These are phyloP conservation scores for Boletus coccyginus DNA, from an alignment of 768 basidiomycete species.

Conservation along the genomic window DNA sequence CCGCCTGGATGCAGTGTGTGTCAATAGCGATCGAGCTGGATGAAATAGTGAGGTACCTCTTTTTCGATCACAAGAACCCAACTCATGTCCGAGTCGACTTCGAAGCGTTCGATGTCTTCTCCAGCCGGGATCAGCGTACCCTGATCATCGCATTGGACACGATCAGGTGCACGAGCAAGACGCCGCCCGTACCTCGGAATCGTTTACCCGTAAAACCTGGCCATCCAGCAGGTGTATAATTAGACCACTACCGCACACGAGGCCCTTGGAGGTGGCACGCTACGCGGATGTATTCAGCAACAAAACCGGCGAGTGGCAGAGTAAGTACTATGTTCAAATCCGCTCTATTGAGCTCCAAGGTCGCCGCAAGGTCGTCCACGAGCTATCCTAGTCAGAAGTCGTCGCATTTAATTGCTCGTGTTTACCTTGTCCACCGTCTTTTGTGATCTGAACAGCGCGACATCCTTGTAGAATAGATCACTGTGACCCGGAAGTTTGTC, in stretches of 20 bases:
- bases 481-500: slow-evolving; percentile 36
- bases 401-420: not conserved
- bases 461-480: slow-evolving; percentile 88
- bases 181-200: slow-evolving; percentile 51
- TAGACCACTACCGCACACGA: slow-evolving; percentile 70
- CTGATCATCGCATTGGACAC: slow-evolving; percentile 36
- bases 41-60: slow-evolving; percentile 52
- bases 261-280: slow-evolving; percentile 89
- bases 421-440: slow-evolving; percentile 72
- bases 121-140: slow-evolving; percentile 73
- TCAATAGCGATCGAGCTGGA: not conserved
- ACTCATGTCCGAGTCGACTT: slow-evolving; percentile 47
- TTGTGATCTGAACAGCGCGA: slow-evolving; percentile 74
- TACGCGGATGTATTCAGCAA: slow-evolving; percentile 30
- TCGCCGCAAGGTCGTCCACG: slow-evolving; percentile 87
- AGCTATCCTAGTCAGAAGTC: slow-evolving; percentile 46
- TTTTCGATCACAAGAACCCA: slow-evolving; percentile 95
- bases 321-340: slow-evolving; percentile 72
- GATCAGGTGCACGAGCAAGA: not conserved
- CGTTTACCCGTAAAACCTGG: slow-evolving; percentile 46
- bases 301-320: not conserved
- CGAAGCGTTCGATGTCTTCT: slow-evolving; percentile 66
- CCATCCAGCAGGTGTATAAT: slow-evolving; percentile 56
- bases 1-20: slow-evolving; percentile 55
- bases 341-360: slow-evolving; percentile 65